These are phyloP conservation scores for Chrysoporthe cubensis DNA, from an alignment of 2,329 filamentous ascomycete genomes.

Conservation along the genomic window DNA sequence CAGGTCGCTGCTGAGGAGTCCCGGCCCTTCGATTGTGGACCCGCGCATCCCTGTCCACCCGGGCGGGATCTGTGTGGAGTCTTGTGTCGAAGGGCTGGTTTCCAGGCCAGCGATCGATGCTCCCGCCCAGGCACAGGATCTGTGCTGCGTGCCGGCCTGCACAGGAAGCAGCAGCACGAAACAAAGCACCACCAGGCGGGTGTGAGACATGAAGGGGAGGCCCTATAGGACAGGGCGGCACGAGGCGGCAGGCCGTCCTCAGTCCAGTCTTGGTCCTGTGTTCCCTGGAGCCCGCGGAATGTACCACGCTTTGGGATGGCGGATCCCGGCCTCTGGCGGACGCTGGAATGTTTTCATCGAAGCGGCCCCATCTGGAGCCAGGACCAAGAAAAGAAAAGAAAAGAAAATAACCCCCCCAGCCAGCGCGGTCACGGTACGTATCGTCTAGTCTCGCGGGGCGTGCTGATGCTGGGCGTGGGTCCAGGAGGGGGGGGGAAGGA, in stretches of 20 bases:
- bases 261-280: constrained; percentile 19
- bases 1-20: constrained; percentile 6
- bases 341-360: constrained; percentile 24
- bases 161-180: constrained; percentile 21
- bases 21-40: constrained; percentile 7
- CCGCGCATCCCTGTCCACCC: constrained; percentile 6
- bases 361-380: constrained; percentile 10
- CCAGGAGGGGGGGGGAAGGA: constrained; percentile 9
- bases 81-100: constrained; percentile 17
- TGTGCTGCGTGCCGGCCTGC: constrained; percentile 18
- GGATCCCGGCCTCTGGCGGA: constrained; percentile 24
- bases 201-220: constrained; percentile 25
- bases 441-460: neutral
- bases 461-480: constrained; percentile 17
- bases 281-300: constrained; percentile 21
- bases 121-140: constrained; percentile 10
- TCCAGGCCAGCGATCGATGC: constrained; percentile 11
- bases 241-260: constrained; percentile 9
- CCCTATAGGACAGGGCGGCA: constrained; percentile 23
- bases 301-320: constrained; percentile 17
- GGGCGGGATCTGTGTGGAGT: constrained; percentile 10
- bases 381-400: neutral
- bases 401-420: too few species aligned
- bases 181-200: constrained; percentile 21
- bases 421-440: neutral